Evolutionary conservation across 2,329 filamentous ascomycete genomes (phyloP).

Genomic region (Cercospora nicotianae): DNA sequence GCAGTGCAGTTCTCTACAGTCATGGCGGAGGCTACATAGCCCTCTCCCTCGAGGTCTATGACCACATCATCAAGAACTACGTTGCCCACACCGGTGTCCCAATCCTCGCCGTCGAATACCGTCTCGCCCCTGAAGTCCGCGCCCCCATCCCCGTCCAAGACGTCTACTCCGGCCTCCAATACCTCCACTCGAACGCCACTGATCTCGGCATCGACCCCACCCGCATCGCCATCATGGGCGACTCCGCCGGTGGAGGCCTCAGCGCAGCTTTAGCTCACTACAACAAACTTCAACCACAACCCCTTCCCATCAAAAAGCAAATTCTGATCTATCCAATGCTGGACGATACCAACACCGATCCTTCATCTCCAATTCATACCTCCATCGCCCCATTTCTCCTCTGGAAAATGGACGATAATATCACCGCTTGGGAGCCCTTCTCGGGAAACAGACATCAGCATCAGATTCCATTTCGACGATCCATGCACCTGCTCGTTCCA

Average conservation of each 20-base stretch:
- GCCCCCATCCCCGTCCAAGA: conserved; percentile 44
- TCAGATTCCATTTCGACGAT: conserved; percentile 38
- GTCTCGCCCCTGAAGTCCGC: conserved; percentile 46
- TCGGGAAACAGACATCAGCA: conserved; percentile 41
- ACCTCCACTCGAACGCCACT: conserved; percentile 41
- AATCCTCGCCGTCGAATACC: conserved; percentile 46
- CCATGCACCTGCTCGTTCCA: conserved; percentile 42
- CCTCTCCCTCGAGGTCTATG: conserved; percentile 34
- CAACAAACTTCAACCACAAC: conserved; percentile 30
- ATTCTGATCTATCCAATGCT: conserved; percentile 52
- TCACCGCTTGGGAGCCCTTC: conserved; percentile 46
- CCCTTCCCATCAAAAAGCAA: conserved; percentile 42
- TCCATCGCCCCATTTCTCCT: conserved; percentile 37
- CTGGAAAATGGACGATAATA: conserved; percentile 44
- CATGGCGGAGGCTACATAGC: conserved; percentile 48
- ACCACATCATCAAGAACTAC: conserved; percentile 30
- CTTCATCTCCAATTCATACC: conserved; percentile 27
- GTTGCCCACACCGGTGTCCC: conserved; percentile 37
- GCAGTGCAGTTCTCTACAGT: conserved; percentile 39
- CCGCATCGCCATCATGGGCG: conserved; percentile 46
- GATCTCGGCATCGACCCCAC: conserved; percentile 46
- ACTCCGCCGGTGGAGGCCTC: conserved; percentile 48
- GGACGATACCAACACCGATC: conserved; percentile 42
- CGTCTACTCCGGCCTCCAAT: conserved; percentile 44
- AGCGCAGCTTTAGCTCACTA: conserved; percentile 44